Evolutionary conservation across 208 protist species (phyloP).

Genomic region (Balamuthia mandrillaris): DNA sequence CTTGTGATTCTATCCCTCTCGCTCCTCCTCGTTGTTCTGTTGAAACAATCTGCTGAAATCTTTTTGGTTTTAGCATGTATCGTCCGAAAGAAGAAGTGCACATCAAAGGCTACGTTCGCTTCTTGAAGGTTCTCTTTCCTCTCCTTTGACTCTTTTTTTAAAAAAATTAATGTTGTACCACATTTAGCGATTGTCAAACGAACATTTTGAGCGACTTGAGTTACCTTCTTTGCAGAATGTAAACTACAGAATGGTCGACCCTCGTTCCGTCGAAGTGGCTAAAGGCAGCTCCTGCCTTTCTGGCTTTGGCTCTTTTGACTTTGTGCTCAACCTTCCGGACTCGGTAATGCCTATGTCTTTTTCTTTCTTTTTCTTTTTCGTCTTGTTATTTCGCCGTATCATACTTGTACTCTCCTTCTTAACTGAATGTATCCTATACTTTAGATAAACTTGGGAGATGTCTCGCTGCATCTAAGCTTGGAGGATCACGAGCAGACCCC

Average conservation of each 20-base stretch:
- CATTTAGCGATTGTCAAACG: not conserved
- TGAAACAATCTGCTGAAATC: not conserved
- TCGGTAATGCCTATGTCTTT: not conserved
- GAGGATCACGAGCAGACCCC: not conserved
- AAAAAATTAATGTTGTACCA: not conserved
- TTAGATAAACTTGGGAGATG: conserved; percentile 38
- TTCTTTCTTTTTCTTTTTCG: not conserved
- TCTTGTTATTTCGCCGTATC: not conserved
- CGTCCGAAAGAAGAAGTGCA: conserved; percentile 34
- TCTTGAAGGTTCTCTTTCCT: not conserved
- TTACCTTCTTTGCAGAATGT: conserved; percentile 27
- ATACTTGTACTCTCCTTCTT: not conserved
- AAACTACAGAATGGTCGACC: conserved; percentile 7
- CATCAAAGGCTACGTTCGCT: conserved; percentile 37
- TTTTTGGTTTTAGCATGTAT: conserved; percentile 10
- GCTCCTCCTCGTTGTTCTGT: not conserved
- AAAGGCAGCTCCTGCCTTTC: conserved; percentile 22
- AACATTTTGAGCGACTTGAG: conserved; percentile 34
- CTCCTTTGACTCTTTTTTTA: not conserved
- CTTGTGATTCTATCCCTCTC: not conserved
- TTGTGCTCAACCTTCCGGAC: not conserved
- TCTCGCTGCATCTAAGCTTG: not conserved
- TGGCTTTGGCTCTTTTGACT: conserved; percentile 6
- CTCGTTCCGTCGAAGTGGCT: not conserved
- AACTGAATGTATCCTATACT: no score